Evolutionary conservation across 192 early-diverging fungal genomes (phyloP), one percentile per base, ranked within the genome.

Genomic region (Borealophlyctis nickersoniae): DNA sequence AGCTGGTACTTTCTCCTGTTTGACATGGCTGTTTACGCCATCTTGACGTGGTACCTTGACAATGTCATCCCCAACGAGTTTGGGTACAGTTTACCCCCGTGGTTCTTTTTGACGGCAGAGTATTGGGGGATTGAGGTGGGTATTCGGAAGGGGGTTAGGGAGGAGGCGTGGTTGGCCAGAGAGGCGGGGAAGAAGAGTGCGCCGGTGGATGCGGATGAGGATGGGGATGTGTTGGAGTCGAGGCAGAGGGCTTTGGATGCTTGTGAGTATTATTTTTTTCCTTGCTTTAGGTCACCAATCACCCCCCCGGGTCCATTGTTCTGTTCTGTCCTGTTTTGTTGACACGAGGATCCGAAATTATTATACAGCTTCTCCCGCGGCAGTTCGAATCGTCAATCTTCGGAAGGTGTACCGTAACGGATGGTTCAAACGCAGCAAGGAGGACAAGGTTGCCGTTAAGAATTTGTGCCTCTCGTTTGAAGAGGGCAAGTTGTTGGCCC

Each of bases 61-160:
- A 80, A 85, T 48, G 76, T 91, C n/a, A 88, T 91, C 48, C 86
- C 86, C 0, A 77, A 89, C 71, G 89, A 91, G 70, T 91, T 82
- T 62, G 89, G 89, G n/a, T 75, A 70, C 52, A 59, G 74, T 36
- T 76, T 63, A 0, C 62, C 78, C n/a, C 76, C 74, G 0, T 76
- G 79, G 49, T 91, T 88, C 74, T 87, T 87, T 61, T 52, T 91
- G n/a, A 74, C 80, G 29, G 86, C 87, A 11, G 66, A 74, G 36
- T 90, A 87, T 65, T 91, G 87, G 76, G 87, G 89, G 59, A 65
- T 76, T 65, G 76, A 76, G 50, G 14, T 36, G 33, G 50, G 24
- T 16, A 39, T 51, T 22, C 45, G 54, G 11, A 62, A 56, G 45
- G 32, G 62, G 36, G 35, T 39, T 19, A 51, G 65, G 32, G 51